phyloP scores from a whole-genome alignment of 441 rosid genomes.

The Brassica hybrid region DNA sequence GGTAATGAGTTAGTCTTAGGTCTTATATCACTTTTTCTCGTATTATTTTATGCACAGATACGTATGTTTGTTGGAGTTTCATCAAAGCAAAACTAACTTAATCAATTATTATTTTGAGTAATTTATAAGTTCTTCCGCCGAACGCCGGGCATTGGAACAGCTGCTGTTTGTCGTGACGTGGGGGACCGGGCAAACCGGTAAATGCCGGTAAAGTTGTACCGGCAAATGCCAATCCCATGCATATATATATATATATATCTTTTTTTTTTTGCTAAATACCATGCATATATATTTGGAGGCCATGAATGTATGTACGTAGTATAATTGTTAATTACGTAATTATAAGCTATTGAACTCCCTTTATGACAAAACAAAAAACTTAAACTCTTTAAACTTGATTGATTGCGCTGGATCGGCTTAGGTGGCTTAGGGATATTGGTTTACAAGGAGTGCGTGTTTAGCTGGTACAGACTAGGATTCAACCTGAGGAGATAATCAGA shows the following conservation, averaged over 20 bases:
- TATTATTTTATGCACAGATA: slow-evolving; percentile 31
- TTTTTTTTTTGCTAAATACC: too few relatives aligned
- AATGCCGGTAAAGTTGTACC: too few relatives aligned
- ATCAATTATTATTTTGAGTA: slow-evolving; percentile 1
- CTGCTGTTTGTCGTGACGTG: slow-evolving; percentile 72
- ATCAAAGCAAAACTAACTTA: slow-evolving; percentile 30
- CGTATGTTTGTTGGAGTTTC: slow-evolving; percentile 30
- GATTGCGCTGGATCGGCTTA: slow-evolving; percentile 18
- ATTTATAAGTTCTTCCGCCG: slow-evolving; percentile 69
- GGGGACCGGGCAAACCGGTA: slow-evolving; percentile 41
- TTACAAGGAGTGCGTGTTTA: too few relatives aligned
- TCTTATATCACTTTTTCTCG: slow-evolving; percentile 33
- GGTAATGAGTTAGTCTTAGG: slow-evolving; percentile 36
- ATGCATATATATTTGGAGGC: slow-evolving; percentile 6
- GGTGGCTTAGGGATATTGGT: too few relatives aligned
- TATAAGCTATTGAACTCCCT: slow-evolving; percentile 19
- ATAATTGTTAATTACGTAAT: slow-evolving; percentile 16
- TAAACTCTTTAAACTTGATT: slow-evolving; percentile 27
- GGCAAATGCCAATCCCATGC: too few relatives aligned
- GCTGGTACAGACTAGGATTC: slow-evolving; percentile 9
- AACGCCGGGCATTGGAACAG: slow-evolving; percentile 97
- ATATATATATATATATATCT: too few relatives aligned
- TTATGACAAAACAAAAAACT: slow-evolving; percentile 29
- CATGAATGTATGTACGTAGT: neutral
- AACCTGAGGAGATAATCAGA: slow-evolving; percentile 34